A percentile compares a stretch with the other conserved stretches of the same genome.
Conservation (phyloP, 805 yeast genomes). For the Teunomyces lycoperdinae region DNA sequence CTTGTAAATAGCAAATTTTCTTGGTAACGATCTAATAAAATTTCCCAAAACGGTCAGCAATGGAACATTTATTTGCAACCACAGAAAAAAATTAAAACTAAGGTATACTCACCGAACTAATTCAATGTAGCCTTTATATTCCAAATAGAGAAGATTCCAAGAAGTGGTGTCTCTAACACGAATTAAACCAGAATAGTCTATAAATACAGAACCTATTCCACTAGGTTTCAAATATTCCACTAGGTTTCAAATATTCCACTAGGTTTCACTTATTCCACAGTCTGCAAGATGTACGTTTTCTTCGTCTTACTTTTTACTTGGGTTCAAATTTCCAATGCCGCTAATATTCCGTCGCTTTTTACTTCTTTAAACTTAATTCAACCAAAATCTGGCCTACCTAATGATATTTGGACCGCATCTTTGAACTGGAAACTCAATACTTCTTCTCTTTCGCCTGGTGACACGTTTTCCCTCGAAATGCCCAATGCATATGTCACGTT, state of each 20-base stretch:
- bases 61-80: background rate
- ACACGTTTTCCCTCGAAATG: constrained; percentile 10
- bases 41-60: background rate
- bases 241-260: background rate
- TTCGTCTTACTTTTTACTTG: constrained; percentile 1
- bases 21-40: background rate
- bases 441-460: constrained; percentile 6
- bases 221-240: background rate
- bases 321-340: constrained; percentile 6
- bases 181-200: background rate
- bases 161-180: background rate
- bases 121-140: background rate
- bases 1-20: background rate
- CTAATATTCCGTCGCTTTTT: constrained; percentile 8
- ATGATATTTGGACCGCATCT: constrained; percentile 17
- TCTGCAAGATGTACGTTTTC: background rate
- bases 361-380: constrained; percentile 2
- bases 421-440: constrained; percentile 11
- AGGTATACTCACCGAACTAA: background rate
- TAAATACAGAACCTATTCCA: background rate
- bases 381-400: constrained; percentile 9
- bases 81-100: background rate
- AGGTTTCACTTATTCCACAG: background rate
- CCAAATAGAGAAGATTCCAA: background rate
- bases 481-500: constrained; percentile 16